phyloP scores from a whole-genome alignment of 768 basidiomycete genomes.

The Glaciozyma antarctica region DNA sequence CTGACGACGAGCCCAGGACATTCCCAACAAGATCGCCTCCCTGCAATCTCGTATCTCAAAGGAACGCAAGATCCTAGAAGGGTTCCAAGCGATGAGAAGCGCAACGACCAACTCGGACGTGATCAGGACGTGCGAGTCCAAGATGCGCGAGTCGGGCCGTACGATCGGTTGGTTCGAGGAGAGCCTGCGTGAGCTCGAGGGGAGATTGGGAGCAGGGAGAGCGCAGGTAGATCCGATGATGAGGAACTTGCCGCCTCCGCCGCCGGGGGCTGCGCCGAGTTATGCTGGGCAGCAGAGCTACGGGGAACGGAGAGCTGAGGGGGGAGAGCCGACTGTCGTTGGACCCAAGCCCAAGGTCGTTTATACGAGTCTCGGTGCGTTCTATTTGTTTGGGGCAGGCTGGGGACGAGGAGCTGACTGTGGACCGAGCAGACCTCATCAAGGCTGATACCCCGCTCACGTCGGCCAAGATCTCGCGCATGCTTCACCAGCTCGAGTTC shows the following conservation, averaged over 20 bases:
- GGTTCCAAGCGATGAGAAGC: slow-evolving; percentile 62
- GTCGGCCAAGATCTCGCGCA: slow-evolving; percentile 87
- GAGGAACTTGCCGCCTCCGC: slow-evolving; percentile 8
- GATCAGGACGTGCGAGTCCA: slow-evolving; percentile 64
- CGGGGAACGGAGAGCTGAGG: slow-evolving; percentile 2
- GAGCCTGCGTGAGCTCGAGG: slow-evolving; percentile 63
- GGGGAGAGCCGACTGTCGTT: neutral
- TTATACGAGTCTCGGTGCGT: slow-evolving; percentile 29
- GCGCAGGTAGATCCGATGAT: neutral
- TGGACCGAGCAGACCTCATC: slow-evolving; percentile 60
- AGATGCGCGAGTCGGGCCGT: slow-evolving; percentile 76
- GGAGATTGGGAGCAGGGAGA: slow-evolving; percentile 1
- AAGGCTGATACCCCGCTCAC: slow-evolving; percentile 96
- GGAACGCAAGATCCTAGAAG: slow-evolving; percentile 86
- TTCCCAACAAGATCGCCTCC: slow-evolving; percentile 63
- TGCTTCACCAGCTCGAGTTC: slow-evolving; percentile 98
- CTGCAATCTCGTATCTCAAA: slow-evolving; percentile 81
- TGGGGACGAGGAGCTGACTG: neutral
- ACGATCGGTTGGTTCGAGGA: slow-evolving; percentile 79
- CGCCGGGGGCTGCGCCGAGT: slow-evolving; percentile 26
- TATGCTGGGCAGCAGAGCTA: slow-evolving; percentile 17
- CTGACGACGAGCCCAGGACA: slow-evolving; percentile 1
- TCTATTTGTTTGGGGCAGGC: neutral
- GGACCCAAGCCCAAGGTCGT: slow-evolving; percentile 1
- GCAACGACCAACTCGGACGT: slow-evolving; percentile 84